Base-by-base conservation (phyloP, 2,329 filamentous ascomycete species). In the Furcasterigmium sp. region DNA sequence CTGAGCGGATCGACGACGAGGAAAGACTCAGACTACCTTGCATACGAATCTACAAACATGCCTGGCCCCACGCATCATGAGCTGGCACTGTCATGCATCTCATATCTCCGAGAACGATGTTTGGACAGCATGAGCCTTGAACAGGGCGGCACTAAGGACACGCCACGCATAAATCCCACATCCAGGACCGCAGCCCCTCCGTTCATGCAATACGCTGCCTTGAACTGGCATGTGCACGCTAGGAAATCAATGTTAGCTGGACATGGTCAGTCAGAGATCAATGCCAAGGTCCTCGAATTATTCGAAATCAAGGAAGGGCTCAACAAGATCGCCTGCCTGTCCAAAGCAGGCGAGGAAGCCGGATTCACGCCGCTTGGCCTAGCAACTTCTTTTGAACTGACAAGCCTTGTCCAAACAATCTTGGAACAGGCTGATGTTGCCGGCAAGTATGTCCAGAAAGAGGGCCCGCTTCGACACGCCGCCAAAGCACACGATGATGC, bases 11-110 rank as follows among this genome's bases (percentile, higher is more conserved):
- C 41, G n/a, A 26, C 23, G 11, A 43, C 41, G 3, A 15, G 35
- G n/a, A n/a, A n/a, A 19, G 10, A 30, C 8, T 2, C 19, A 11
- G 26, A n/a, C 3, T n/a, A 8, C 6, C n/a, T 18, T n/a, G 1
- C n/a, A 6, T 39, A 39, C 14, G 29, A 8, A 32, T 26, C 42
- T 8, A 17, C 38, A 11, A 14, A 35, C 14, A 20, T 19, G 3
- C 38, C 20, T 15, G 42, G 23, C 7, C n/a, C 37, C 4, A 41
- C 29, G 7, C 42, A 44, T 19, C 36, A 44, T 18, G 6, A 19
- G 8, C 28, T 44, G n/a, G 37, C 42, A 17, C 11, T 40, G 11
- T n/a, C 18, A 15, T 44, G 42, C 25, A 38, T 41, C 29, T 36
- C 37, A 9, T 44, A 44, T 2, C 42, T 44, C 18, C 14, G 7